Conservation (phyloP, 2,329 filamentous ascomycete genomes). For the Cercospora beticola region DNA sequence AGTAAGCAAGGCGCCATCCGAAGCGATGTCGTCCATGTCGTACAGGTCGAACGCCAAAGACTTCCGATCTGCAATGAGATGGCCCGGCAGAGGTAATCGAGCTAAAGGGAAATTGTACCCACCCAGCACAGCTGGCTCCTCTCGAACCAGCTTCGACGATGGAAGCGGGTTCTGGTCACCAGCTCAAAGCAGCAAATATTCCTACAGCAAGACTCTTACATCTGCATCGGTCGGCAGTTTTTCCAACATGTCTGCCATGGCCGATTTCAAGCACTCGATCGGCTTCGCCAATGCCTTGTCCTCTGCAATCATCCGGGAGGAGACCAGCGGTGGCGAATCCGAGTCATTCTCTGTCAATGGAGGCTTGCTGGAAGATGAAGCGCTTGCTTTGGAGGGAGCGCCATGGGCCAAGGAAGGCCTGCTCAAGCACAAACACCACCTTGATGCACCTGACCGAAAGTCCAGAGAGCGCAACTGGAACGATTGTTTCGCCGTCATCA, state of each 20-base stretch:
- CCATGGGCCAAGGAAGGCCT: constrained; percentile 98
- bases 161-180: constrained; percentile 88
- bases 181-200: constrained; percentile 85
- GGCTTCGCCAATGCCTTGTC: constrained; percentile 96
- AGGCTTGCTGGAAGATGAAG: constrained; percentile 81
- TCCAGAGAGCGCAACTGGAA: constrained; percentile 93
- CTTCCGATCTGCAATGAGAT: constrained; percentile 65
- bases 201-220: constrained; percentile 83
- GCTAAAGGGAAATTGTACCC: constrained; percentile 75
- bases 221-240: constrained; percentile 93
- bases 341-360: constrained; percentile 34
- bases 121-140: constrained; percentile 80
- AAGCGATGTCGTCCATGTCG: constrained; percentile 63
- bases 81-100: constrained; percentile 72
- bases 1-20: constrained; percentile 88
- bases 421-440: constrained; percentile 92
- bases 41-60: constrained; percentile 67
- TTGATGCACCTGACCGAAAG: constrained; percentile 86
- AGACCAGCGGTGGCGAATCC: constrained; percentile 52
- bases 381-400: constrained; percentile 84
- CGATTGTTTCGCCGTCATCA: constrained; percentile 93
- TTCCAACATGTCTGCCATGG: constrained; percentile 63
- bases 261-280: constrained; percentile 89
- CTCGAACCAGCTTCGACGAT: constrained; percentile 91
- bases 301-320: constrained; percentile 93